Evolutionary conservation across 2,329 filamentous ascomycete species (phyloP).

Genomic region (Drechmeria coniospora): DNA sequence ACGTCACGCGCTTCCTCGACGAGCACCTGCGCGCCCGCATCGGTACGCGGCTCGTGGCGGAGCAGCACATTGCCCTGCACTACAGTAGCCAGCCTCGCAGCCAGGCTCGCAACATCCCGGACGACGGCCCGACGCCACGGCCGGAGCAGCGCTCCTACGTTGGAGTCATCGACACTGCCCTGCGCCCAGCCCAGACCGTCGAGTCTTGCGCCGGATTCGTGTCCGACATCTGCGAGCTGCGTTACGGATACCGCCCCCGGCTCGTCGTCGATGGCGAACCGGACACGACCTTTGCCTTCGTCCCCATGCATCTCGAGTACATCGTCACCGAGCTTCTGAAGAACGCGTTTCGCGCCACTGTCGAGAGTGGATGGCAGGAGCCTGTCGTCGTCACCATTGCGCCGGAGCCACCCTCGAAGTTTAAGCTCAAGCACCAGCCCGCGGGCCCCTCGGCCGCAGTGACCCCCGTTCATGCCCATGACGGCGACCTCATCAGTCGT

Average conservation of each 20-base stretch:
- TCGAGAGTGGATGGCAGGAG: constrained; percentile 69
- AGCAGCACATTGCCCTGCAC: constrained; percentile 92
- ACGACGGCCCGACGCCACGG: constrained; percentile 32
- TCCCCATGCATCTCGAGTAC: constrained; percentile 94
- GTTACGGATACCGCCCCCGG: constrained; percentile 76
- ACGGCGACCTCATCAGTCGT: constrained; percentile 24
- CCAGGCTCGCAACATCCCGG: too few relatives aligned
- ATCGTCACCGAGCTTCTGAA: constrained; percentile 94
- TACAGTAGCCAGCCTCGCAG: constrained; percentile 54
- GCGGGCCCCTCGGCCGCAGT: constrained; percentile 7
- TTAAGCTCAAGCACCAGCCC: constrained; percentile 13
- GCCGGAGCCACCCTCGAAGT: constrained; percentile 41
- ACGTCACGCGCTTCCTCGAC: constrained; percentile 87
- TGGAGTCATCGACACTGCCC: constrained; percentile 83
- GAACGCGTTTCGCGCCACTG: constrained; percentile 86
- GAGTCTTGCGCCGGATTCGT: constrained; percentile 80
- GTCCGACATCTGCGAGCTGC: constrained; percentile 89
- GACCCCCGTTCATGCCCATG: constrained; percentile 20
- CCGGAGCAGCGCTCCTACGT: constrained; percentile 55
- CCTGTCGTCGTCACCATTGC: constrained; percentile 89
- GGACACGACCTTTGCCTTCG: constrained; percentile 78
- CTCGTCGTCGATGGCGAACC: constrained; percentile 74
- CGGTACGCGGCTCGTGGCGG: constrained; percentile 82
- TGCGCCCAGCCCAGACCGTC: constrained; percentile 69
- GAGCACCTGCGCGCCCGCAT: constrained; percentile 88